These are phyloP conservation scores for Helicostylum pulchrum DNA, from an alignment of 192 early-diverging fungal species.

Conservation along the genomic window DNA sequence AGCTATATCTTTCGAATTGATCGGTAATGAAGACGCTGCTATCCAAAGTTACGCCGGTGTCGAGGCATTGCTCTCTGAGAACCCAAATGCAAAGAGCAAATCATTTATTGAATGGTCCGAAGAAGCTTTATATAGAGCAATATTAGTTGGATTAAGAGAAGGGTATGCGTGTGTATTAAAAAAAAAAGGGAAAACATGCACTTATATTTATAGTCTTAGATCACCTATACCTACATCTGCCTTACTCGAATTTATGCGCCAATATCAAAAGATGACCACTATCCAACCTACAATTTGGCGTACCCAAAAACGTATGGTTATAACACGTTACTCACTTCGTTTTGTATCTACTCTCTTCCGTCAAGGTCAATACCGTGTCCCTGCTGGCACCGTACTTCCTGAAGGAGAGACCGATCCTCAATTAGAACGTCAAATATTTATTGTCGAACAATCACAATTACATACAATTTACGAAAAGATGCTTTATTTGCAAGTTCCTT, in stretches of 20 bases:
- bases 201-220: neutral
- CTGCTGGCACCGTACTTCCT: neutral
- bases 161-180: slow-evolving; percentile 31
- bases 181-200: neutral
- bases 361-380: slow-evolving; percentile 31
- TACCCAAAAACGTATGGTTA: slow-evolving; percentile 48
- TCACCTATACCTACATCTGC: slow-evolving; percentile 18
- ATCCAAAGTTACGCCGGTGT: slow-evolving; percentile 52
- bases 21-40: slow-evolving; percentile 41
- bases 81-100: neutral
- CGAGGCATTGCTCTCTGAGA: slow-evolving; percentile 45
- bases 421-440: slow-evolving; percentile 29
- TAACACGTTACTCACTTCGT: slow-evolving; percentile 48
- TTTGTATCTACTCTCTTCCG: slow-evolving; percentile 39
- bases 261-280: slow-evolving; percentile 39
- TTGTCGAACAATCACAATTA: slow-evolving; percentile 44
- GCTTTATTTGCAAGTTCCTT: slow-evolving; percentile 48
- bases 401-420: slow-evolving; percentile 4
- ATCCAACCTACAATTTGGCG: slow-evolving; percentile 45
- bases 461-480: slow-evolving; percentile 61
- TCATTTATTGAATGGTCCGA: slow-evolving; percentile 60
- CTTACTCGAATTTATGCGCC: slow-evolving; percentile 31
- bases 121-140: slow-evolving; percentile 64
- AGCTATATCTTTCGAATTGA: slow-evolving; percentile 53
- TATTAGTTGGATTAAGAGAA: slow-evolving; percentile 44